A percentile compares a stretch with the other conserved stretches of the same genome.
Evolutionary conservation across 108 stramenopile species (phyloP).

Genomic region (Stephanodiscus triporus): DNA sequence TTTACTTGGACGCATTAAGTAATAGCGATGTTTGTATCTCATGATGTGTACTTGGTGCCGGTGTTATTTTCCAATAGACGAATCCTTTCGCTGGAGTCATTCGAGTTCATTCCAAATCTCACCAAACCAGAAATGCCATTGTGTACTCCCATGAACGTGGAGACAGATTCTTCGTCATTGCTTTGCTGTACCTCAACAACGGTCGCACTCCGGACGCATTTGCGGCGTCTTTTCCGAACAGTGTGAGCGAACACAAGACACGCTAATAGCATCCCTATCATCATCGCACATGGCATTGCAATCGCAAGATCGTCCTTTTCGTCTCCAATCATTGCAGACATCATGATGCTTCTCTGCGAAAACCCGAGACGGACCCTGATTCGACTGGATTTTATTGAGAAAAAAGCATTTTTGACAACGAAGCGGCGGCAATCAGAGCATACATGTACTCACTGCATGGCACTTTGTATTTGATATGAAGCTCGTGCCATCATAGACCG

Average conservation of each 20-base stretch:
- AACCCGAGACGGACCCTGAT: slow-evolving; percentile 32
- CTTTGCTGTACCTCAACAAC: background rate
- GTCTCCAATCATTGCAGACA: slow-evolving; percentile 32
- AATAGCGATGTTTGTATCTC: too few species aligned
- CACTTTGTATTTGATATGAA: slow-evolving; percentile 28
- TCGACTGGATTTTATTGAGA: background rate
- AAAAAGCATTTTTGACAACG: background rate
- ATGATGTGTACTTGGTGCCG: background rate
- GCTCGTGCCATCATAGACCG: slow-evolving; percentile 13
- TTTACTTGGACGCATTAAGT: background rate
- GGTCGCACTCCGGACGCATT: background rate
- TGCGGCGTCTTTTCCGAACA: slow-evolving; percentile 1
- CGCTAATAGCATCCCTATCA: background rate
- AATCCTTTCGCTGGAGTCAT: background rate
- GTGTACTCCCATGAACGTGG: slow-evolving; percentile 1
- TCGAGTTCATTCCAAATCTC: background rate
- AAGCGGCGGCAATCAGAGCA: background rate
- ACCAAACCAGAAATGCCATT: background rate
- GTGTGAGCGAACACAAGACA: background rate
- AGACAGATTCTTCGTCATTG: slow-evolving; percentile 10
- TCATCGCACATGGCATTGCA: background rate
- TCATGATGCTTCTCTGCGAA: slow-evolving; percentile 34
- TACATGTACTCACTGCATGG: slow-evolving; percentile 23
- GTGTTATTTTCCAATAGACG: background rate
- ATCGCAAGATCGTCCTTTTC: background rate